These are phyloP conservation scores for Fusarium gaditjirri DNA, from an alignment of 2,329 filamentous ascomycete genomes.

Conservation along the genomic window DNA sequence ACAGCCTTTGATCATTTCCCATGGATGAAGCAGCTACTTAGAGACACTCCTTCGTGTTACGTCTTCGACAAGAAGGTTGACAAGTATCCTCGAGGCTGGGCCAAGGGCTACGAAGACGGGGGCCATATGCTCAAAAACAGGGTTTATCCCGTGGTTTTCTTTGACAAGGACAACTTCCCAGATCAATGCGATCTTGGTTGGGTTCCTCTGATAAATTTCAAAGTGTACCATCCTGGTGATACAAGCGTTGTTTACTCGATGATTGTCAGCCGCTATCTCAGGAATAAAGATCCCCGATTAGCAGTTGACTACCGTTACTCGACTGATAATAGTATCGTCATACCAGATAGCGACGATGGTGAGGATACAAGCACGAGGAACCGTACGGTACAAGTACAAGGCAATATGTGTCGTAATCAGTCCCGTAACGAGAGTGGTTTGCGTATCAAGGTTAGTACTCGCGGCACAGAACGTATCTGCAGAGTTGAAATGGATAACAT, in stretches of 20 bases:
- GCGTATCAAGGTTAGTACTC: neutral
- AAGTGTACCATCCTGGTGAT: neutral
- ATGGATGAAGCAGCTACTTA: neutral
- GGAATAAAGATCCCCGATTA: neutral
- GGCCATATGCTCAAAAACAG: fast-evolving
- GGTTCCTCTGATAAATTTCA: neutral
- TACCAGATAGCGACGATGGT: neutral
- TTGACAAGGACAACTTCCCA: neutral
- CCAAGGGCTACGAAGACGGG: fast-evolving
- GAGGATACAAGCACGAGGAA: neutral
- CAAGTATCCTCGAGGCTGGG: neutral
- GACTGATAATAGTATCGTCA: fast-evolving
- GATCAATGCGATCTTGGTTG: fast-evolving
- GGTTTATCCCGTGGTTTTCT: neutral
- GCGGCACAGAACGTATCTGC: neutral
- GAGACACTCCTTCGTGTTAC: neutral
- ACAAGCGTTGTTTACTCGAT: fast-evolving
- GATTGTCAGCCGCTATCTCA: neutral
- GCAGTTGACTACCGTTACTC: fast-evolving
- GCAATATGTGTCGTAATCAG: too few species aligned
- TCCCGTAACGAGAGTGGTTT: neutral
- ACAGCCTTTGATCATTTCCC: neutral
- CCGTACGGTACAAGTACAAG: too few species aligned
- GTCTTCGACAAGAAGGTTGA: neutral
- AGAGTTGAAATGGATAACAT: neutral